Evolutionary conservation across 2,329 filamentous ascomycete genomes (phyloP), one percentile per base, ranked within the genome.

Genomic region (Penicillium hordei): DNA sequence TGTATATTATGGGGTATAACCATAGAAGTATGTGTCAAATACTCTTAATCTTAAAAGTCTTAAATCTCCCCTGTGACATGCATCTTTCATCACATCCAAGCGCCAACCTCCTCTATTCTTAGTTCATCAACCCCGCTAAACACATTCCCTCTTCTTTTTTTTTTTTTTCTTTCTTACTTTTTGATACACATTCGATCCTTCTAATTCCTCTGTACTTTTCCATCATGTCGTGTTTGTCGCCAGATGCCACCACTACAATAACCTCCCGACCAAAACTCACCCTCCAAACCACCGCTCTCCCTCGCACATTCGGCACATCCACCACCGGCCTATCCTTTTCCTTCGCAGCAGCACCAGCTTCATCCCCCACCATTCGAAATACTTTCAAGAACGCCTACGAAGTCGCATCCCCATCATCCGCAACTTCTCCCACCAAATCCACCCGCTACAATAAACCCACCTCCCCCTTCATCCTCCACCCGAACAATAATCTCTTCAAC

Each of bases 341-440:
- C 2, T 73, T 83, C 23, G 81, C 81, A 49, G 76, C 82, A n/a
- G 67, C 61, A 5, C 57, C 73, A 8, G 70, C 73, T 2, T 78
- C 81, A 31, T 86, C 85, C 8, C 85, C 85, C 12, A 87, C 85
- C 1, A 75, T 80, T 42, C 78, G 82, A 65, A 87, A 87, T 70
- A 87, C 85, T 51, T 85, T 86, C 68, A 80, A 76, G 65, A 87
- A 87, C 72, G 81, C 82, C 50, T 85, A 84, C 64, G 79, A 83
- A 40, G 68, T 74, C 39, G 62, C 71, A n/a, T 70, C 68, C 25
- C 70, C 79, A 54, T 62, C 74, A 42, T 73, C 73, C 57, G 72
- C 76, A 52, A 66, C 70, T 15, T 78, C 73, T 5, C 68, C 74
- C 7, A 68, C 70, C 25, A 71, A 66, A 58, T 38, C 61, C 17